Evolutionary conservation across 371 early-diverging fungal species (phyloP).

Genomic region (Mortierella sp.): DNA sequence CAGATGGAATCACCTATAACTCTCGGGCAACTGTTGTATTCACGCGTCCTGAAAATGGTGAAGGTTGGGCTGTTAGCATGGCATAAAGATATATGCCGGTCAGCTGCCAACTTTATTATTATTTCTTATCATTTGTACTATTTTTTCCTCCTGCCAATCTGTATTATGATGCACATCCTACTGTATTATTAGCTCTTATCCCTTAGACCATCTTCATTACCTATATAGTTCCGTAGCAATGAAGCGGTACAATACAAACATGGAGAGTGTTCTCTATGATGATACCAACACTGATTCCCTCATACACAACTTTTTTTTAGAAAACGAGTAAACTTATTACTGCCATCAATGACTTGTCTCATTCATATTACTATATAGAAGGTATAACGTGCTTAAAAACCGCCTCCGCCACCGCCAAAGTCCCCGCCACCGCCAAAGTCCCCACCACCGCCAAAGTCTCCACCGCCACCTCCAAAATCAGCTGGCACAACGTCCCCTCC

Average conservation of each 20-base stretch:
- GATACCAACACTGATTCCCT: background rate
- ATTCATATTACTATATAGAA: no score
- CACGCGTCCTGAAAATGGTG: slow-evolving; percentile 38
- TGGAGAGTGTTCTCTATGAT: background rate
- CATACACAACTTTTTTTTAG: background rate
- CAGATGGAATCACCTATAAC: slow-evolving; percentile 54
- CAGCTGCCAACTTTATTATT: background rate
- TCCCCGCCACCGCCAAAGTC: slow-evolving; percentile 29
- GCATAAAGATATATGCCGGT: slow-evolving; percentile 17
- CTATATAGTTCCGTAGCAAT: slow-evolving; percentile 1
- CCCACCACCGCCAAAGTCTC: slow-evolving; percentile 17
- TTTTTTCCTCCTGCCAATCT: slow-evolving; percentile 5
- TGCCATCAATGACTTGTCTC: no score
- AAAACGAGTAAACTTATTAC: no score
- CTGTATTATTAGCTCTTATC: background rate
- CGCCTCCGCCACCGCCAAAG: slow-evolving; percentile 10
- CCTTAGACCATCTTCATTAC: background rate
- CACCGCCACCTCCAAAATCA: slow-evolving; percentile 1
- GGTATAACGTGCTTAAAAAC: no score
- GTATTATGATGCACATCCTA: background rate
- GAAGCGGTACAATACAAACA: background rate
- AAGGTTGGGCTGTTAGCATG: slow-evolving; percentile 47
- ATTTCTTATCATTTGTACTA: slow-evolving; percentile 5
- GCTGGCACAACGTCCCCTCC: slow-evolving; percentile 11
- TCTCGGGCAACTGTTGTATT: slow-evolving; percentile 53